Evolutionary conservation across 108 stramenopile species (phyloP).

Genomic region (Aureococcus anophagefferens): DNA sequence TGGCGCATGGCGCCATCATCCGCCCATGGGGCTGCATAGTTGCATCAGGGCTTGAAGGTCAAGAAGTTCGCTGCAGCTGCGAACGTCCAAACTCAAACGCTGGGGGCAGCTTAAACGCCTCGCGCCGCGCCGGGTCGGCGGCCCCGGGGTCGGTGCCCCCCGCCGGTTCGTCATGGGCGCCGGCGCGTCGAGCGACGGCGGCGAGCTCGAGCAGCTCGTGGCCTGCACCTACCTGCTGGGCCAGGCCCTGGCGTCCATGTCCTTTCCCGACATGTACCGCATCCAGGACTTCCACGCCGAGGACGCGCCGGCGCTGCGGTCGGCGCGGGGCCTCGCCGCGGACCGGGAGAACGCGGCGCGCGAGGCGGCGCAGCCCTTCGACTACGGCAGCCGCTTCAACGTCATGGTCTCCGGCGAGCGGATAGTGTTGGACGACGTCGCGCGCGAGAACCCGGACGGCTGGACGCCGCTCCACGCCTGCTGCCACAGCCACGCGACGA

Average conservation of each 20-base stretch:
- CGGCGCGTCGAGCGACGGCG: constrained; percentile 4
- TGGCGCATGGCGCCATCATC: no score
- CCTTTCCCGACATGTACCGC: constrained; percentile 12
- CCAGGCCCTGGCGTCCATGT: constrained; percentile 10
- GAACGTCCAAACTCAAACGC: no score
- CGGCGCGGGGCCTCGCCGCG: background rate
- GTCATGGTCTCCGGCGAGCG: background rate
- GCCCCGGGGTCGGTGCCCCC: no score
- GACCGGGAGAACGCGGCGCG: background rate
- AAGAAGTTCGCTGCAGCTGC: no score
- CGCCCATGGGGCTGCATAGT: no score
- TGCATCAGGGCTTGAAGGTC: no score
- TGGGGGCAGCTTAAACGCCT: no score
- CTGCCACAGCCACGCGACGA: constrained; percentile 37
- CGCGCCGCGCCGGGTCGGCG: no score
- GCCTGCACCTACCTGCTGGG: constrained; percentile 19
- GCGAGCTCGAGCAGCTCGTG: constrained; percentile 18
- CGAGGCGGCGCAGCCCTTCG: background rate
- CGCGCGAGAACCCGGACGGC: constrained; percentile 24
- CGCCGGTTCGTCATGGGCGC: no score
- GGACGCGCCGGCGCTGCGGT: no score
- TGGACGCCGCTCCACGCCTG: constrained; percentile 51
- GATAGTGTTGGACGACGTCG: constrained; percentile 1
- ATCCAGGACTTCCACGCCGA: background rate
- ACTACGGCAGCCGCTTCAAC: background rate